These are phyloP conservation scores for Marasmius fiardii DNA, from an alignment of 1,284 basidiomycete genomes.

Conservation along the genomic window DNA sequence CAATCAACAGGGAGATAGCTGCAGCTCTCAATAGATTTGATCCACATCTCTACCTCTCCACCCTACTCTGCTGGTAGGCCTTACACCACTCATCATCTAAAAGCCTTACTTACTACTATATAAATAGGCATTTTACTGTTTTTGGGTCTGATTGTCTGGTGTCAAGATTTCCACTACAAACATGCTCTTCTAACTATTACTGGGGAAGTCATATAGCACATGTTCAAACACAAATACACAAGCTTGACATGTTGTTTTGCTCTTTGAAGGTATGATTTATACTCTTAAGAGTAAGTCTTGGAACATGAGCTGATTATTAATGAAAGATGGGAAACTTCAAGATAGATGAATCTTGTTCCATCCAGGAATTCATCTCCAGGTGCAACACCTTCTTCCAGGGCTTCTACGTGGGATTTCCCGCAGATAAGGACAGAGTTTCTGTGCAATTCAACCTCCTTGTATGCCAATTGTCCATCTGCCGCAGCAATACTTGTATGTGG, in stretches of 20 bases:
- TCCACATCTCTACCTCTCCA: background rate
- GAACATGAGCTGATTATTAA: background rate
- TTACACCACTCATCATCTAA: background rate
- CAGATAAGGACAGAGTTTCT: no score
- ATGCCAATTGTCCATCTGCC: background rate
- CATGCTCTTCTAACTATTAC: no score
- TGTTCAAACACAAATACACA: no score
- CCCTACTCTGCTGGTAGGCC: background rate
- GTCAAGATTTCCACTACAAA: no score
- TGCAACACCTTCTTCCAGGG: background rate
- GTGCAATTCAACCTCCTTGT: background rate
- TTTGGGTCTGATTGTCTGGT: background rate
- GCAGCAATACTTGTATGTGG: no score
- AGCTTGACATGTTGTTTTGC: no score
- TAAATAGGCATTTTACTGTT: no score
- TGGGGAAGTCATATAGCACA: no score
- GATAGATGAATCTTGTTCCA: background rate
- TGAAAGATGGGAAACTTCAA: background rate
- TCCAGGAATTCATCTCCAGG: background rate
- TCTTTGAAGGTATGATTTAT: background rate
- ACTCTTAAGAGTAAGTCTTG: no score
- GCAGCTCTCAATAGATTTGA: background rate
- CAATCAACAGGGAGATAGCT: background rate
- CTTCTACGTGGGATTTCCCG: background rate
- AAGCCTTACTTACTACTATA: no score